Evolutionary conservation across 352 stramenopile genomes (phyloP).

Genomic region (Globisporangium megalacanthum): DNA sequence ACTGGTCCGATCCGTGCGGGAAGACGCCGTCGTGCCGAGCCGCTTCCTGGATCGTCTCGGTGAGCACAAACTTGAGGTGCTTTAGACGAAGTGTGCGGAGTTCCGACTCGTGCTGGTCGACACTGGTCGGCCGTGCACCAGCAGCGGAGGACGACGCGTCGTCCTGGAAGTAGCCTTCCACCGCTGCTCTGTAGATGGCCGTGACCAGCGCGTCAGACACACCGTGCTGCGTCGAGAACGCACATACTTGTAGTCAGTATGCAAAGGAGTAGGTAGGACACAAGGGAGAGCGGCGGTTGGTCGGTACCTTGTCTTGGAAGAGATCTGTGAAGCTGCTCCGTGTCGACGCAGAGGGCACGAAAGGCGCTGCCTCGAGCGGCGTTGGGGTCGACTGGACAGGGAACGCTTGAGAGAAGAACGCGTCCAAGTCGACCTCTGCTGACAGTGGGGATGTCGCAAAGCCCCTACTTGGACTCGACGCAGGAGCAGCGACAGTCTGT

Average conservation of each 20-base stretch:
- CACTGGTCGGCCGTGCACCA: not conserved
- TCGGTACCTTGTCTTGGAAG: conserved; percentile 14
- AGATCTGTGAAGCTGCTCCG: conserved; percentile 6
- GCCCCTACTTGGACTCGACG: not conserved
- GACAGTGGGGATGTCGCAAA: conserved; percentile 6
- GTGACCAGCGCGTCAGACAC: conserved; percentile 2
- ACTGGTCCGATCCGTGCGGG: conserved; percentile 53
- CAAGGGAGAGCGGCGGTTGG: not conserved
- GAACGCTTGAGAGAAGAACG: conserved; percentile 38
- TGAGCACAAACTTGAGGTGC: conserved; percentile 74
- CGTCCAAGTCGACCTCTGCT: conserved; percentile 24
- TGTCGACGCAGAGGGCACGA: not conserved
- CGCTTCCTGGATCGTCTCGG: conserved; percentile 69
- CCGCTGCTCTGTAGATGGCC: conserved; percentile 11
- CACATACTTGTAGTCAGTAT: not conserved
- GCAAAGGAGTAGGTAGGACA: not conserved
- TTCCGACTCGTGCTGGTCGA: conserved; percentile 6
- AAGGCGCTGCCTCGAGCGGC: conserved; percentile 3
- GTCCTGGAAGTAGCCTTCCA: conserved; percentile 15
- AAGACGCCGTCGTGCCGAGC: conserved; percentile 66
- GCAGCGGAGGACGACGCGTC: not conserved
- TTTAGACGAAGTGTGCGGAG: conserved; percentile 25
- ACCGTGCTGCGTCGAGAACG: not conserved
- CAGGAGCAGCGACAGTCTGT: not conserved
- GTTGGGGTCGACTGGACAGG: conserved; percentile 11